Evolutionary conservation across 192 early-diverging fungal genomes (phyloP).

Genomic region (Podila minutissima): DNA sequence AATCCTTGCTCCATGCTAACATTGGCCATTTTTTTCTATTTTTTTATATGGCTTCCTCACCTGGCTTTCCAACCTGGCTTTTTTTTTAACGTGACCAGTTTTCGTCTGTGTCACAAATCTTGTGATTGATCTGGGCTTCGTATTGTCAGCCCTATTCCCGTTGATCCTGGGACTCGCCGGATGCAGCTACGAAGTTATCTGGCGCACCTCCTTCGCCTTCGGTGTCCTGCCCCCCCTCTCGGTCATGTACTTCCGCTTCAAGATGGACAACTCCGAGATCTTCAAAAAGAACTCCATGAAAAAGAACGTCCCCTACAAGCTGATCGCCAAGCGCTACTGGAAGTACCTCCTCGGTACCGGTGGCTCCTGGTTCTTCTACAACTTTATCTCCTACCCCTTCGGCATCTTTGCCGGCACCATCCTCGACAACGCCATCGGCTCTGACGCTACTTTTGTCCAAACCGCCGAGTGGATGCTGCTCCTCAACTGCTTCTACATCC

Average conservation of each 20-base stretch:
- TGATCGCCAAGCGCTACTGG: conserved; percentile 57
- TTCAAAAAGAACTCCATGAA: conserved; percentile 52
- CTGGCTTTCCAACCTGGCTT: too few species aligned
- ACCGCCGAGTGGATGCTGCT: conserved; percentile 58
- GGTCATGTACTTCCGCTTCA: conserved; percentile 58
- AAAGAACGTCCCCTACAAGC: conserved; percentile 50
- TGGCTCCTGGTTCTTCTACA: conserved; percentile 7
- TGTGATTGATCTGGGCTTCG: conserved; percentile 44
- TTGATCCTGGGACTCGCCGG: conserved; percentile 53
- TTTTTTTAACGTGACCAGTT: too few species aligned
- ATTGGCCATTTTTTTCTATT: too few species aligned
- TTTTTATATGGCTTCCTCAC: too few species aligned
- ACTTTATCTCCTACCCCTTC: conserved; percentile 12
- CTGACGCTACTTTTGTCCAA: conserved; percentile 21
- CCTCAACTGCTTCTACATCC: conserved; percentile 56
- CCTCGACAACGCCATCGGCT: background rate
- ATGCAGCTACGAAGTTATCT: conserved; percentile 41
- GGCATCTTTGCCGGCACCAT: conserved; percentile 9
- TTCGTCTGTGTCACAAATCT: conserved; percentile 20
- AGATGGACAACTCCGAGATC: conserved; percentile 55
- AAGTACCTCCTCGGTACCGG: conserved; percentile 53
- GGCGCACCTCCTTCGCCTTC: conserved; percentile 60
- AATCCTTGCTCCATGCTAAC: too few species aligned
- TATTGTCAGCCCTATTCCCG: conserved; percentile 38
- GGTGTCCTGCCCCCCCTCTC: conserved; percentile 46